Conservation (phyloP, 2,329 filamentous ascomycete genomes). For the Botrytis paeoniae region DNA sequence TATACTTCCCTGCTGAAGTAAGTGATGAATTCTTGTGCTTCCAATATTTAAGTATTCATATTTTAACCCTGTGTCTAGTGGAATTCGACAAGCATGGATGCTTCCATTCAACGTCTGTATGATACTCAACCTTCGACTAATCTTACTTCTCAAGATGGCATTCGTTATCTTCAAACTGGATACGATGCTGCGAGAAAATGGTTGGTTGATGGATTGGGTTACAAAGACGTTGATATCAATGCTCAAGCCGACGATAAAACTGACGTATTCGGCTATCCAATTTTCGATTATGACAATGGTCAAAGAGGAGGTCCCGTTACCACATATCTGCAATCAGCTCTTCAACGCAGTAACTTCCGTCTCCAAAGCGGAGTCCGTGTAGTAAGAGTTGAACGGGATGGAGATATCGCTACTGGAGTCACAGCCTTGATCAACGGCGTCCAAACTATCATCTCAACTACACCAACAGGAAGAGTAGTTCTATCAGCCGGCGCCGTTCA, state of each 20-base stretch:
- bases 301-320: conserved; percentile 49
- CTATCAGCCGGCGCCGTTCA: conserved; percentile 50
- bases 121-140: conserved; percentile 45
- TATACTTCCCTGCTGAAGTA: conserved; percentile 45
- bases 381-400: conserved; percentile 43
- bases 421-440: conserved; percentile 39
- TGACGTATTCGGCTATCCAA: conserved; percentile 48
- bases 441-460: conserved; percentile 26
- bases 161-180: conserved; percentile 47
- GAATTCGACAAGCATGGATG: conserved; percentile 49
- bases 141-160: conserved; percentile 45
- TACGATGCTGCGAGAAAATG: conserved; percentile 48
- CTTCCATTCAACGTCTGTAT: conserved; percentile 46
- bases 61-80: conserved; percentile 36
- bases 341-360: conserved; percentile 43
- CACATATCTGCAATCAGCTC: conserved; percentile 50
- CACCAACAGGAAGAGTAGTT: conserved; percentile 40
- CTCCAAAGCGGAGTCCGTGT: conserved; percentile 46
- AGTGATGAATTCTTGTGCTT: background rate
- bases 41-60: background rate
- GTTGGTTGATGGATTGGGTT: conserved; percentile 50
- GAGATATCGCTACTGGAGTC: conserved; percentile 43
- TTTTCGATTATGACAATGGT: conserved; percentile 48
- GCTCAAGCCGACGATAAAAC: conserved; percentile 46
- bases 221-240: conserved; percentile 48